Base-by-base conservation (phyloP, 441 rosid genomes). In the Erysimum pusillum region DNA sequence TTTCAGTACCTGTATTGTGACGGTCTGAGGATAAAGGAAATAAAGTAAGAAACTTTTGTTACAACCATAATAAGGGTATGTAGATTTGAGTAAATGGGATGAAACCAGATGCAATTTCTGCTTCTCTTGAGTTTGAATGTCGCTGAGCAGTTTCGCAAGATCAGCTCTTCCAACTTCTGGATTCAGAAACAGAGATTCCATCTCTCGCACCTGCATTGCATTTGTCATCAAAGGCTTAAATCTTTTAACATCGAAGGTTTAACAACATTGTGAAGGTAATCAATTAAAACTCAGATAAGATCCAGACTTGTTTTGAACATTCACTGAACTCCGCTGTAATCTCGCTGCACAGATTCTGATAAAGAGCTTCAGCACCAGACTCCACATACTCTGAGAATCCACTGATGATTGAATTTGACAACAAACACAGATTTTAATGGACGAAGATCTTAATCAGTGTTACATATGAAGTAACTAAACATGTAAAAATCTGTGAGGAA, bases 81-180 rank as follows among this genome's bases (percentile, higher is more conserved):
- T n/a, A n/a, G n/a, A 58, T 39, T 44, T 20, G 63, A 62, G 44
- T 39, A 32, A 63, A 64, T 32, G 38, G 12, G 12, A 53, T 60
- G 10, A 66, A 41, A 90, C 97, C 92, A 92, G 83, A 59, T 91
- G 87, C 80, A 92, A 52, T 76, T 94, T 94, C 86, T 87, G 83
- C 83, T 91, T 92, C 78, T 94, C 99, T 69, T 89, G 96, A n/a
- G 79, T 78, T 84, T 92, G 99, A 81, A 94, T 88, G 57, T 87
- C 85, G 60, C 88, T 81, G 32, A 94, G 91, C n/a, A 92, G 81
- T 57, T 87, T 82, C 73, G 97, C 89, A 48, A 94, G 87, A 86
- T 92, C 98, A 58, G 69, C 73, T 60, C 96, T 87, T 67, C 81
- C 48, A 28, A 77, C 63, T 42, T 82, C 77, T n/a, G 92, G 89